A percentile compares a stretch with the other conserved stretches of the same genome.
phyloP scores from a whole-genome alignment of 1,139 yeast species.

The Nakaseomyces kungkrabaensis region DNA sequence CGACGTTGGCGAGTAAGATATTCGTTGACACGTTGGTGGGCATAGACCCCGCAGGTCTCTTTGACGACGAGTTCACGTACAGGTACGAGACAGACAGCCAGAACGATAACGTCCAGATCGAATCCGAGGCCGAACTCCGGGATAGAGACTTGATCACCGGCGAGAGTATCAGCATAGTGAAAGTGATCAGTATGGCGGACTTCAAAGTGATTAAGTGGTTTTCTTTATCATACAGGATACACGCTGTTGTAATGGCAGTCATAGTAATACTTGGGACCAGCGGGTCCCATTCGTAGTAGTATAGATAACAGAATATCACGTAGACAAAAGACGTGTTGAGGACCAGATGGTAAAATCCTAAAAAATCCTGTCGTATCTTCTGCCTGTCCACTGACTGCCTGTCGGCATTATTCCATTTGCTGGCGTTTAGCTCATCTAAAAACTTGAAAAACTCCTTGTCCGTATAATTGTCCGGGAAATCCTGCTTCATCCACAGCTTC shows the following conservation, averaged over 20 bases:
- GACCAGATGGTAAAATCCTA: constrained; percentile 21
- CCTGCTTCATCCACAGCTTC: constrained; percentile 76
- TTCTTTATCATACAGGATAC: background rate
- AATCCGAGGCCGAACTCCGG: constrained; percentile 81
- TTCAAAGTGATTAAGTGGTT: constrained; percentile 31
- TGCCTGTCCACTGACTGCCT: constrained; percentile 35
- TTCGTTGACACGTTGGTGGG: constrained; percentile 68
- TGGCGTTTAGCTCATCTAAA: constrained; percentile 53
- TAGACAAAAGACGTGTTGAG: constrained; percentile 29
- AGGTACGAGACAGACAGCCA: constrained; percentile 65
- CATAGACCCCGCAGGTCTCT: constrained; percentile 5
- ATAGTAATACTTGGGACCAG: constrained; percentile 6
- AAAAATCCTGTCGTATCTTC: constrained; percentile 39
- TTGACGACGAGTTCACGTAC: constrained; percentile 16
- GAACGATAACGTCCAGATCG: constrained; percentile 86
- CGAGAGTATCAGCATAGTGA: constrained; percentile 66
- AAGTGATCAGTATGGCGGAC: constrained; percentile 57
- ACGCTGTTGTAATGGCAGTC: constrained; percentile 5
- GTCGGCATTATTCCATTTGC: constrained; percentile 10
- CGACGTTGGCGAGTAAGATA: constrained; percentile 73
- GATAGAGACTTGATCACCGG: constrained; percentile 88
- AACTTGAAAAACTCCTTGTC: constrained; percentile 71
- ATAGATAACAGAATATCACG: constrained; percentile 32
- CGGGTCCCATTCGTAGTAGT: constrained; percentile 26
- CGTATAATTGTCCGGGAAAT: constrained; percentile 87